Conservation (phyloP, 164 flowering plant species). For the Stephania cephalantha region DNA sequence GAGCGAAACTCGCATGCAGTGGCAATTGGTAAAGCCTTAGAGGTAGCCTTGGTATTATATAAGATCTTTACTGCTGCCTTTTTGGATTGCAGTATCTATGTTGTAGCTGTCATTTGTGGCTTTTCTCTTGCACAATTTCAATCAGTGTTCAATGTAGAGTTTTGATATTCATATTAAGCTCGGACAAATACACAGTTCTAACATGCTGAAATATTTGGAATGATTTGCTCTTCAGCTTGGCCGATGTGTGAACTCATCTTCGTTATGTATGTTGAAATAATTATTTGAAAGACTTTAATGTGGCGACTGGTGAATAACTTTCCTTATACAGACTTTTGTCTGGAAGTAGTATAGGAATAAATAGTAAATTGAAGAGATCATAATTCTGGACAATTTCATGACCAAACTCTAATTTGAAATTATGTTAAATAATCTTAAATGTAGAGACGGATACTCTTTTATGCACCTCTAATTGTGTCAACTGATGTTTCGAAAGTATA, state of each 20-base stretch:
- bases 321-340: not conserved
- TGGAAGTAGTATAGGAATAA: not conserved
- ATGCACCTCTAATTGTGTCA: too few relatives aligned
- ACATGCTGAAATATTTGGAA: not conserved
- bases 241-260: not conserved
- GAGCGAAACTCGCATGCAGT: constrained; percentile 32
- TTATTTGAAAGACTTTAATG: not conserved
- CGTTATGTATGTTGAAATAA: not conserved
- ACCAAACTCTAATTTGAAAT: too few relatives aligned
- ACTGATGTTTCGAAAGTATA: too few relatives aligned
- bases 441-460: too few relatives aligned
- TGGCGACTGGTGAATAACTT: not conserved
- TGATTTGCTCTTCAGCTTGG: not conserved
- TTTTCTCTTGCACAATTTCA: constrained; percentile 26
- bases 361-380: too few relatives aligned
- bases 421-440: too few relatives aligned
- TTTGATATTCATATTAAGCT: not conserved
- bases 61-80: constrained; percentile 40
- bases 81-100: constrained; percentile 69
- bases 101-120: constrained; percentile 49
- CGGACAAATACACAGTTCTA: not conserved
- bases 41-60: constrained; percentile 42
- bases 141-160: constrained; percentile 1
- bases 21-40: constrained; percentile 44
- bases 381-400: too few relatives aligned